Evolutionary conservation across 306 rosid genomes (phyloP).

Genomic region (Cicer pinnatifidum): DNA sequence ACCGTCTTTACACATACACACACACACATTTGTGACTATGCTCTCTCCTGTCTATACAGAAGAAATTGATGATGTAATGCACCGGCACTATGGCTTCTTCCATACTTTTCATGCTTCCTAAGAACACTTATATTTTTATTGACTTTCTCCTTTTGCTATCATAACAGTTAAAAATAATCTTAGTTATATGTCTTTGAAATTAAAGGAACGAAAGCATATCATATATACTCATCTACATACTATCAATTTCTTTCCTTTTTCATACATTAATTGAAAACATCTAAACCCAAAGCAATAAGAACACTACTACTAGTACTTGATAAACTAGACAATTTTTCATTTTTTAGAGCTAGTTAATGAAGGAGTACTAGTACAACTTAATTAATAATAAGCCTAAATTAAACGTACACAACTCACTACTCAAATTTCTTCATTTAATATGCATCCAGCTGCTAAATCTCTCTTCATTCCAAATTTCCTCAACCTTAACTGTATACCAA

Average conservation of each 20-base stretch:
- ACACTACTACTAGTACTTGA: not conserved
- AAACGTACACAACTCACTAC: not conserved
- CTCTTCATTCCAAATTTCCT: constrained; percentile 53
- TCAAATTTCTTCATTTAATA: not conserved
- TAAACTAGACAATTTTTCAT: constrained; percentile 1
- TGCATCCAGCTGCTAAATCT: not conserved
- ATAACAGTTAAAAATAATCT: not conserved
- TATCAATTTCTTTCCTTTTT: not conserved
- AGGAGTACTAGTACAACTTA: not conserved
- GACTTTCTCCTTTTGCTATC: not conserved
- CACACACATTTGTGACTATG: not conserved
- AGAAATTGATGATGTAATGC: constrained; percentile 2
- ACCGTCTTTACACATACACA: not conserved
- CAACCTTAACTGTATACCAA: constrained; percentile 53
- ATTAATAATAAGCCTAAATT: constrained; percentile 2
- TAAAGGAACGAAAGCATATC: not conserved
- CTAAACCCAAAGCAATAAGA: not conserved
- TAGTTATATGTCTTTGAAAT: constrained; percentile 2
- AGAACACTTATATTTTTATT: not conserved
- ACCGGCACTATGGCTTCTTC: constrained; percentile 17
- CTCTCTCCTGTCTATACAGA: not conserved
- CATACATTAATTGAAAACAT: not conserved
- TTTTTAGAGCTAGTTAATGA: not conserved
- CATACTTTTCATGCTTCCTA: not conserved
- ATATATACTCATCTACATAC: not conserved